Percentiles rank a stretch among this genome's conserved stretches.
Conservation (phyloP, 495 filamentous ascomycete genomes). For the Penicillium maclennaniae region DNA sequence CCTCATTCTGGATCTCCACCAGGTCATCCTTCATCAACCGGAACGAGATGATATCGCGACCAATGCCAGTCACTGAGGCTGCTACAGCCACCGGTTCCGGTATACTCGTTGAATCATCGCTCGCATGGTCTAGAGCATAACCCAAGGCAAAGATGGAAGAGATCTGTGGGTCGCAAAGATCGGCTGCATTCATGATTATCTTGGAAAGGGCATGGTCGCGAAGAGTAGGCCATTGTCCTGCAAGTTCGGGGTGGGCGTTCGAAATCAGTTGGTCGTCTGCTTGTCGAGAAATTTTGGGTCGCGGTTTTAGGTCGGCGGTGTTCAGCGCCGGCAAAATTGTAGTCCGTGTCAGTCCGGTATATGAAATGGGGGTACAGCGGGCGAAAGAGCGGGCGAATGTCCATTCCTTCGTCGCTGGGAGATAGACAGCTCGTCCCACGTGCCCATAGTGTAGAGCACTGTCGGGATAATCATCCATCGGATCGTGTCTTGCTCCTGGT, state of each 20-base stretch:
- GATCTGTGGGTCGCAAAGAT: slow-evolving; percentile 35
- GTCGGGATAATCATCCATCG: slow-evolving; percentile 56
- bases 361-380: slow-evolving; percentile 23
- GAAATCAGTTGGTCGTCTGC: slow-evolving; percentile 21
- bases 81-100: slow-evolving; percentile 38
- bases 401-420: slow-evolving; percentile 52
- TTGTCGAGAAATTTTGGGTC: slow-evolving; percentile 9
- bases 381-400: slow-evolving; percentile 45
- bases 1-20: slow-evolving; percentile 24
- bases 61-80: slow-evolving; percentile 40
- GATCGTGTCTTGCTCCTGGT: slow-evolving; percentile 43
- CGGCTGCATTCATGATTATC: slow-evolving; percentile 23
- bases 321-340: slow-evolving; percentile 23
- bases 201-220: slow-evolving; percentile 30
- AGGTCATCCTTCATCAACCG: slow-evolving; percentile 32
- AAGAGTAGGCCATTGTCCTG: slow-evolving; percentile 30
- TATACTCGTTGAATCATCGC: slow-evolving; percentile 23
- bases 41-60: slow-evolving; percentile 40
- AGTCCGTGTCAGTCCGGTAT: slow-evolving; percentile 34
- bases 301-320: slow-evolving; percentile 9
- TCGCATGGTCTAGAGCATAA: slow-evolving; percentile 32
- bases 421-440: slow-evolving; percentile 55
- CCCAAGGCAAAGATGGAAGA: slow-evolving; percentile 44
- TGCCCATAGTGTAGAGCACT: slow-evolving; percentile 65
- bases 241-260: slow-evolving; percentile 37